These are phyloP conservation scores for Oxyria digyna DNA, from an alignment of 148 eudicot genomes.

Conservation along the genomic window DNA sequence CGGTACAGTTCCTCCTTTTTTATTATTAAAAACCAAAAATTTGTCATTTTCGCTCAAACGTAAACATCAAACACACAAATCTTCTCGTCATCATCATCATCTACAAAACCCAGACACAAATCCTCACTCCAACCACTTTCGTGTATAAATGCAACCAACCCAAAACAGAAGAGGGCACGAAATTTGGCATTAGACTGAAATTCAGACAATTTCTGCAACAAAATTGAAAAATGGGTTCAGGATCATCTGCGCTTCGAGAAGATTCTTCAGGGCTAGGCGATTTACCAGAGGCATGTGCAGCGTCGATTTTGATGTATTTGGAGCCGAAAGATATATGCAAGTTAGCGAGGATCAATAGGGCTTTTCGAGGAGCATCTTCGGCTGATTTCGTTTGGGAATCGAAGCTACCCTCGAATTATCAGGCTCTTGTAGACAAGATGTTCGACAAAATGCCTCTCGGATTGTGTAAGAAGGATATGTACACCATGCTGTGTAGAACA, in stretches of 20 bases:
- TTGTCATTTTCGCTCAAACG: neutral
- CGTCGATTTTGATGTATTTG: slow-evolving; percentile 39
- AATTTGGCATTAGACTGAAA: neutral
- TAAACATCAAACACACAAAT: neutral
- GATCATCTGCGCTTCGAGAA: slow-evolving; percentile 27
- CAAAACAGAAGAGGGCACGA: neutral
- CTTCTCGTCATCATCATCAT: neutral
- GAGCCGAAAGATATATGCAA: slow-evolving; percentile 66
- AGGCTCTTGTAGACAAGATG: slow-evolving; percentile 27
- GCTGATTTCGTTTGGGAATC: slow-evolving; percentile 91
- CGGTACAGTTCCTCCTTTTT: neutral
- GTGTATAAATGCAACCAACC: neutral
- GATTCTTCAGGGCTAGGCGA: slow-evolving; percentile 47
- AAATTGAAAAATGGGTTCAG: slow-evolving; percentile 29
- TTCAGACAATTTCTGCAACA: neutral
- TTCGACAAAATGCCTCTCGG: slow-evolving; percentile 20
- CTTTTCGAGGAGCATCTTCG: slow-evolving; percentile 52
- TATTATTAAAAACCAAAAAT: neutral
- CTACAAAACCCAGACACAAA: neutral
- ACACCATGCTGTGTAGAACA: slow-evolving; percentile 36
- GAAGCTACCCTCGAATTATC: slow-evolving; percentile 58
- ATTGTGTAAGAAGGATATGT: slow-evolving; percentile 59
- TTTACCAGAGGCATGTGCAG: slow-evolving; percentile 80
- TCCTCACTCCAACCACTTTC: neutral
- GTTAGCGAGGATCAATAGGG: slow-evolving; percentile 44